phyloP scores from a whole-genome alignment of 2,329 filamentous ascomycete species.

The Fusarium sarcochroum region DNA sequence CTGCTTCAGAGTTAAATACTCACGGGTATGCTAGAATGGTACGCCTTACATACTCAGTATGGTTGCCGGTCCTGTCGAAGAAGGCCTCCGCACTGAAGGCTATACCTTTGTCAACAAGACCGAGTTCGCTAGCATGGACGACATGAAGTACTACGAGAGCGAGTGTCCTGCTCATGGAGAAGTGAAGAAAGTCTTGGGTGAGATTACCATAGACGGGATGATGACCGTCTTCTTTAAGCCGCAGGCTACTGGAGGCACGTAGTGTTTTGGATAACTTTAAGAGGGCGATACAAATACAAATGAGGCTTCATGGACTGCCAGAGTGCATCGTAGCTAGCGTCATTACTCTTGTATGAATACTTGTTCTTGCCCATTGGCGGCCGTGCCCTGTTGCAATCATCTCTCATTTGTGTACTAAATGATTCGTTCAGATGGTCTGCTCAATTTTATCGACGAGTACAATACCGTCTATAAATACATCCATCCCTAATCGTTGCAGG shows the following conservation, averaged over 20 bases:
- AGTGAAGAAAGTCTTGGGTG: background rate
- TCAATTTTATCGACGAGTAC: background rate
- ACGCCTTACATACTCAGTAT: conserved; percentile 1
- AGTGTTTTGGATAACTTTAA: background rate
- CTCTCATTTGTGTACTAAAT: background rate
- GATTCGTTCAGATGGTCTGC: background rate
- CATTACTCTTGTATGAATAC: background rate
- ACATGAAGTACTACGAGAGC: conserved; percentile 1
- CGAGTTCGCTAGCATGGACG: background rate
- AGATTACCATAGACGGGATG: conserved; percentile 1
- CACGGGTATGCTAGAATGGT: background rate
- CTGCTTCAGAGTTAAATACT: background rate
- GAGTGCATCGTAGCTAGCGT: background rate
- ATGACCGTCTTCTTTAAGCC: conserved; percentile 3
- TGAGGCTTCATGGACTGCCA: background rate
- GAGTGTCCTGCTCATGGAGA: conserved; percentile 1
- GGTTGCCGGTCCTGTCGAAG: background rate
- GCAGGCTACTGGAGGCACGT: conserved; percentile 1
- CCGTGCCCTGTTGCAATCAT: background rate
- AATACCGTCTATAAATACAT: background rate
- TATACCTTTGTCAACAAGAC: conserved; percentile 3
- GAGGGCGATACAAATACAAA: background rate
- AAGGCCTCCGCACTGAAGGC: background rate
- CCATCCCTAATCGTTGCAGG: background rate
- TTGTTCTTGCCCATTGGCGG: background rate